phyloP scores from a whole-genome alignment of 2,329 filamentous ascomycete species.

The Cephalotrichum gorgonifer region DNA sequence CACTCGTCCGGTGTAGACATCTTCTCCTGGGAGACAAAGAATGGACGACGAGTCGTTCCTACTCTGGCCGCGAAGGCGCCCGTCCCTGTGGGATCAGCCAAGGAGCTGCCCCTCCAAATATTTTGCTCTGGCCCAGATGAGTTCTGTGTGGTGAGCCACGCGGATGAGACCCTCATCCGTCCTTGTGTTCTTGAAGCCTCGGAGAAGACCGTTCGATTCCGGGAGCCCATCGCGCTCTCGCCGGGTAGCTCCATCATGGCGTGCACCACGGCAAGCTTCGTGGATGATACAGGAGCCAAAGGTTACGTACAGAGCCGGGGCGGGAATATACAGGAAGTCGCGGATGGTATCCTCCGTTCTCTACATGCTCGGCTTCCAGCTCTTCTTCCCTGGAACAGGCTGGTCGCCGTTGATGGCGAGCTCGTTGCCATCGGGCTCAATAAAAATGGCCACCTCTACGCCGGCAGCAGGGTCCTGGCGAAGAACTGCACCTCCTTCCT shows the following conservation, averaged over 20 bases:
- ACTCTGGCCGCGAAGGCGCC: not conserved
- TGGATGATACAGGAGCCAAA: constrained; percentile 17
- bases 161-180: constrained; percentile 8
- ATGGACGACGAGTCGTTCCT: constrained; percentile 19
- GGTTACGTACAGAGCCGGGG: constrained; percentile 34
- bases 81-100: not conserved
- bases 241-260: constrained; percentile 4
- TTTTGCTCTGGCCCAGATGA: constrained; percentile 16
- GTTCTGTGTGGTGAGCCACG: constrained; percentile 21
- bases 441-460: constrained; percentile 67
- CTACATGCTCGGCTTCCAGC: constrained; percentile 21
- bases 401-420: constrained; percentile 28
- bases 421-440: constrained; percentile 54
- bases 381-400: constrained; percentile 43
- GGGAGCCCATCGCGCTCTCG: constrained; percentile 6
- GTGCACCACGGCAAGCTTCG: constrained; percentile 19
- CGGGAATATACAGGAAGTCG: constrained; percentile 32
- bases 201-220: not conserved
- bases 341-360: constrained; percentile 13
- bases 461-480: constrained; percentile 60
- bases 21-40: constrained; percentile 57
- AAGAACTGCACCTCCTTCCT: constrained; percentile 91
- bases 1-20: constrained; percentile 56
- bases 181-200: not conserved
- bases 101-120: constrained; percentile 17